Evolutionary conservation across 805 yeast genomes (phyloP), one percentile per base, ranked within the genome.

Genomic region (Monosporozyma solicola): DNA sequence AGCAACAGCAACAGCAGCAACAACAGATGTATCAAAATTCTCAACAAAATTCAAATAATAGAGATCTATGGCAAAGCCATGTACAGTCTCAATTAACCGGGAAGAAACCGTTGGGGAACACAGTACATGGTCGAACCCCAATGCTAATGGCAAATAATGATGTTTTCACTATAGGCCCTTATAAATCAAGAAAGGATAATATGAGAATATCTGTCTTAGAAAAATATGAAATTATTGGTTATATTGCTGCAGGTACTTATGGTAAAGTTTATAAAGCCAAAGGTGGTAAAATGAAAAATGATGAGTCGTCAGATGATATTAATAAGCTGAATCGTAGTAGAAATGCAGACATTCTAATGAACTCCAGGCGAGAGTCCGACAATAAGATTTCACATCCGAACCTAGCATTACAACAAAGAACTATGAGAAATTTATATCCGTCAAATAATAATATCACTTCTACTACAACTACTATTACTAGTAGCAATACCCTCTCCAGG

Each of bases 211-310:
- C 87, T 2, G 96, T 94, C 3, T 71, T 89, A n/a, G 84, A 85
- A 51, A 85, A 84, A 60, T 94, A 91, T 69, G 91, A 85, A 56
- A 85, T 94, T 55, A 71, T 90, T 16, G 99, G 99, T 0, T 94
- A 94, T 69, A 94, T 94, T 54, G 99, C 99, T 1, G 97, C 99
- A 0, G 99, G 99, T 41, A 94, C 99, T 0, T 94, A 94, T 68
- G 99, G 99, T 54, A 90, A 88, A 66, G 99, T 94, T 22, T 94
- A 90, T 73, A 92, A 94, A 66, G 98, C 97, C 7, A 79, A 79
- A 56, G 76, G 35, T 39, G 25, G 43, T 22, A 32, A 9, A 35
- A 35, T 27, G 32, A 41, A 43, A 13, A 33, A 16, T 27, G 48
- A 32, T 8, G 24, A 25, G 5, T 39, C 20, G 3, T 4, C 13